Evolutionary conservation across 257 asterid species (phyloP).

Genomic region (Solanum pimpinellifolium): DNA sequence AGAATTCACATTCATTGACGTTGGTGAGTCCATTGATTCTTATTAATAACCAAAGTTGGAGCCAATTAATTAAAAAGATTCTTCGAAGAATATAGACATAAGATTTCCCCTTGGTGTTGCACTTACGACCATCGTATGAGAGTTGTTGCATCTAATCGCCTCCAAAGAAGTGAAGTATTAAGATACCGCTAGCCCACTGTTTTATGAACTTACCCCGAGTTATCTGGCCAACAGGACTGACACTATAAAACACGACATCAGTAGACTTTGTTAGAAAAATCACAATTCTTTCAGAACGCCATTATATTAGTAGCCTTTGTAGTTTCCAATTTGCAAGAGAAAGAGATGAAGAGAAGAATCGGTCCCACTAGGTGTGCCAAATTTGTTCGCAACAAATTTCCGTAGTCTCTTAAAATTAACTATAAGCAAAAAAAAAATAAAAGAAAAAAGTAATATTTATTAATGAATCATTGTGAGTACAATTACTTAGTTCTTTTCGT

Average conservation of each 20-base stretch:
- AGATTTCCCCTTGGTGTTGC: neutral
- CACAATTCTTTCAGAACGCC: neutral
- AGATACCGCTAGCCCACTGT: neutral
- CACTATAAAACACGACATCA: neutral
- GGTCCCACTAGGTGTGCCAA: neutral
- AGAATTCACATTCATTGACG: neutral
- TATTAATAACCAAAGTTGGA: neutral
- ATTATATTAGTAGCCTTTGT: neutral
- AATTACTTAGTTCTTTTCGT: too few species aligned
- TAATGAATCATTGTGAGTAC: neutral
- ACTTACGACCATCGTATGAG: neutral
- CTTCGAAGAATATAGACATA: neutral
- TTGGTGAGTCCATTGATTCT: neutral
- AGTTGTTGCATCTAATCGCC: neutral
- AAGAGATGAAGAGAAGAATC: neutral
- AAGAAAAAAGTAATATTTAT: neutral
- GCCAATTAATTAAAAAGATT: neutral
- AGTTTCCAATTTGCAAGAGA: neutral
- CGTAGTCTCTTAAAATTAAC: neutral
- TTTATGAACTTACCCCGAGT: neutral
- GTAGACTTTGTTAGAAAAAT: neutral
- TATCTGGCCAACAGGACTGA: neutral
- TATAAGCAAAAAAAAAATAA: neutral
- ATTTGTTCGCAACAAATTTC: neutral
- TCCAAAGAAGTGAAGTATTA: neutral